phyloP scores from a whole-genome alignment of 352 stramenopile genomes.

The Phytophthora foliorum region DNA sequence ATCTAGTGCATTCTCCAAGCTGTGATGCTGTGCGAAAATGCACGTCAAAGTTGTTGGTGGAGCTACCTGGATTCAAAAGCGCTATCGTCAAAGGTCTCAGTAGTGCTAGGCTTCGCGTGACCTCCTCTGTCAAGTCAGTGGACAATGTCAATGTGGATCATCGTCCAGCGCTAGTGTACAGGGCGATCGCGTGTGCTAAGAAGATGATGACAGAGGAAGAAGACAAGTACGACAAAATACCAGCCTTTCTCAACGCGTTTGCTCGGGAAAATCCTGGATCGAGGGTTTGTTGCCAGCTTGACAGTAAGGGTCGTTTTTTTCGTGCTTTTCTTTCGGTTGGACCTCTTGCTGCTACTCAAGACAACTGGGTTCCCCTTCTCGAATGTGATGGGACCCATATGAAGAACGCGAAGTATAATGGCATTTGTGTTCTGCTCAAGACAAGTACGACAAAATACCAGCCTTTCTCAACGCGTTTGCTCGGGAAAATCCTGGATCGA shows the following conservation, averaged over 20 bases:
- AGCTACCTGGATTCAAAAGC: constrained; percentile 4
- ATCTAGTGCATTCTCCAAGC: not conserved
- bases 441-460: constrained; percentile 9
- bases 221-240: constrained; percentile 7
- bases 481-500: not conserved
- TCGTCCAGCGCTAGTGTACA: constrained; percentile 1
- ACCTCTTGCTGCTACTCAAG: constrained; percentile 2
- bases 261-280: not conserved
- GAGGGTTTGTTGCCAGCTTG: constrained; percentile 1
- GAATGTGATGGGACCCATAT: constrained; percentile 18
- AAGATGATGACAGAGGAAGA: not conserved
- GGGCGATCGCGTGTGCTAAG: not conserved
- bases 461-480: constrained; percentile 4
- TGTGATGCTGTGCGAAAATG: constrained; percentile 3
- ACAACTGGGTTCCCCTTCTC: constrained; percentile 17
- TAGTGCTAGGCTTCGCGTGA: not conserved
- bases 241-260: constrained; percentile 6
- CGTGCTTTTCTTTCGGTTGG: constrained; percentile 4
- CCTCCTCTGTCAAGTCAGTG: not conserved
- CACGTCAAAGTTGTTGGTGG: not conserved
- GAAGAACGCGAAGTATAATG: constrained; percentile 16
- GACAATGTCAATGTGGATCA: constrained; percentile 11
- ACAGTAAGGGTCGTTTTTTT: constrained; percentile 14
- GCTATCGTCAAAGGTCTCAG: constrained; percentile 6
- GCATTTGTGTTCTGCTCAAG: not conserved